Base-by-base conservation (phyloP, 2,329 filamentous ascomycete species). In the Magnaporthiopsis rhizophila region DNA sequence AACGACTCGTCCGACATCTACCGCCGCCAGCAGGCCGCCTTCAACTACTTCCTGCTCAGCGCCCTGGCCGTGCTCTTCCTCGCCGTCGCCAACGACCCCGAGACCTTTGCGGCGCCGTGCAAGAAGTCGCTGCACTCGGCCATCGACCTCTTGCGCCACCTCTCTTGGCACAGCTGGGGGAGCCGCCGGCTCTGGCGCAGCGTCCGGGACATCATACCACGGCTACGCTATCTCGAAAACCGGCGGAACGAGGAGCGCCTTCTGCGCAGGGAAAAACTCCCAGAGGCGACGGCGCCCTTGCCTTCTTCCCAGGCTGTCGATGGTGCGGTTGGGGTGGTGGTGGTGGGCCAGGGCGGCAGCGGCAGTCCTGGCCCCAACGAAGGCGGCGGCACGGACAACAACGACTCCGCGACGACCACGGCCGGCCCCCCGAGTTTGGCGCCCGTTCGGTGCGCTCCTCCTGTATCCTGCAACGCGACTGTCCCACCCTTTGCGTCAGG, bases 71-170 rank as follows among this genome's bases (percentile, higher is more conserved):
- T 76, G 0, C 67, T 80, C 1, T 76, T 79, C 36, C 72, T 80
- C 0, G 80, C 79, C 0, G 78, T 81, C 0, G 74, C 79, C 3
- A 78, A 81, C 66, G 78, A 76, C 0, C 79, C 80, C 0, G 70
- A 72, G 2, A 71, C 71, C 2, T 82, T 81, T 62, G 74, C 77
- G 3, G 74, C 74, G 11, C 69, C 69, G 0, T 76, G 74, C 62
- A 69, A 73, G 4, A 70, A 72, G 45, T 72, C 66, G 3, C 77
- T 77, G 32, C 65, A 70, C 3, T 71, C 74, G 0, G 75, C 72
- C 0, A 70, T 75, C 2, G 70, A 74, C 1, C 69, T 77, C 0
- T 70, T 78, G 1, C 68, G 71, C 15, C 71, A 70, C 0, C 70
- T 77, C 26, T 76, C 75, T 0, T 68, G 71, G 0, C 67, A 75